Base-by-base conservation (phyloP, 345 rosid genomes). In the Populus nigra region DNA sequence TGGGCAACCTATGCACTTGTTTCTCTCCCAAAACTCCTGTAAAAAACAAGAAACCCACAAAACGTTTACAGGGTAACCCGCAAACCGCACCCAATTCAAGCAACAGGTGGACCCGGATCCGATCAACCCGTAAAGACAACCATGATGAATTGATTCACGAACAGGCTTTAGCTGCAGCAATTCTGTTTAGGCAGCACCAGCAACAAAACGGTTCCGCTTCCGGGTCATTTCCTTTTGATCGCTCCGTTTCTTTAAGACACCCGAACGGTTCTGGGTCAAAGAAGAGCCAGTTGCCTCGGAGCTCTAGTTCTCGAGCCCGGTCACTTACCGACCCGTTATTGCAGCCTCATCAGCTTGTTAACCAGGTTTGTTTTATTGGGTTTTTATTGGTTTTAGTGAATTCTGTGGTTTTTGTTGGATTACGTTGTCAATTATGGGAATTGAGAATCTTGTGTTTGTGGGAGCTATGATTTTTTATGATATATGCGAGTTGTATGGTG, bases 281-380 rank as follows among this genome's bases (percentile, higher is more conserved):
- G 87, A 91, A 88, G 85, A 83, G 76, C 72, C 93, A 86, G 79
- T 83, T 96, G 83, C 94, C 98, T 62, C 87, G 97, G 73, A 96
- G 97, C 85, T 92, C 99, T 23, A 96, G 97, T 78, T 79, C 97
- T 13, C 84, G 98, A 78, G 88, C 98, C 49, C 86, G 97, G 66
- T 91, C 97, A 31, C 94, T 93, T 38, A 88, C 95, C 13, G 97
- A 92, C 87, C 98, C 97, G 76, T 86, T 93, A 80, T 80, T 93
- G 76, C 92, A 89, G 79, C 99, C 97, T 81, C 94, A 91, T 65
- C 97, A 96, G 90, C 89, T 96, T 71, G 89, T 89, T 85, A 92
- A 87, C 76, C 90, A 88, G 99, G 99, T 95, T 82, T 68, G 65
- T 62, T 49, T 57, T 55, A 15, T 39, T 67, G 75, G 18, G 17